These are phyloP conservation scores for Hymenoscyphus fraxineus DNA, from an alignment of 2,329 filamentous ascomycete genomes.

Conservation along the genomic window DNA sequence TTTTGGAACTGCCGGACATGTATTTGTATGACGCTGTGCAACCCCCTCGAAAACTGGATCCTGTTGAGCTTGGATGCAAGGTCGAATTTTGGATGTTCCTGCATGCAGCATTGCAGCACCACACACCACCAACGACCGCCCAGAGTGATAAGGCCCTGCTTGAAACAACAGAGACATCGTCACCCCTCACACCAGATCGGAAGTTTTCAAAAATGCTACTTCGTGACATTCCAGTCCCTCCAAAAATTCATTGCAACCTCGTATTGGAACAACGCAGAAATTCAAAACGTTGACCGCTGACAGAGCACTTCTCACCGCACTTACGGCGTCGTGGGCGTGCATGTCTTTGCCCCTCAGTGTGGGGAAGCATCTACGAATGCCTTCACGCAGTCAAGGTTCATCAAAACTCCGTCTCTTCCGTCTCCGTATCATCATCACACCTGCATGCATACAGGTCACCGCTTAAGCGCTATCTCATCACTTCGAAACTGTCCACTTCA, in stretches of 20 bases:
- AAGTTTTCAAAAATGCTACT: background rate
- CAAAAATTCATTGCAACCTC: background rate
- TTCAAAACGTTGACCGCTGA: conserved; percentile 6
- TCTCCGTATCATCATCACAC: conserved; percentile 8
- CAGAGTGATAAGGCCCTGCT: background rate
- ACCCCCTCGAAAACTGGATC: conserved; percentile 4
- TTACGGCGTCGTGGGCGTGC: background rate
- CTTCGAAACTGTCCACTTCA: conserved; percentile 15
- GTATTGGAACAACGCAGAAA: conserved; percentile 4
- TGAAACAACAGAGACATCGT: background rate
- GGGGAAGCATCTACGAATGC: background rate
- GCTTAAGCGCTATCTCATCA: conserved; percentile 27
- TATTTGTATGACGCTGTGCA: conserved; percentile 1
- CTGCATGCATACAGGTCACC: conserved; percentile 20
- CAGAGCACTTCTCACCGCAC: background rate
- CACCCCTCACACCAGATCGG: background rate
- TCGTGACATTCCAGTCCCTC: background rate
- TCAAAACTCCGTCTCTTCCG: conserved; percentile 7
- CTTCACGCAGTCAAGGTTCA: conserved; percentile 8
- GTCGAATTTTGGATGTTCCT: conserved; percentile 5
- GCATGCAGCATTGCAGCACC: background rate
- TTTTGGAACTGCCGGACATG: background rate
- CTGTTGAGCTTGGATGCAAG: background rate
- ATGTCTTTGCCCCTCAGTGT: background rate
- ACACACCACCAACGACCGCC: background rate